Evolutionary conservation across 2,329 filamentous ascomycete genomes (phyloP).

Genomic region (Penicillium sclerotiorum): DNA sequence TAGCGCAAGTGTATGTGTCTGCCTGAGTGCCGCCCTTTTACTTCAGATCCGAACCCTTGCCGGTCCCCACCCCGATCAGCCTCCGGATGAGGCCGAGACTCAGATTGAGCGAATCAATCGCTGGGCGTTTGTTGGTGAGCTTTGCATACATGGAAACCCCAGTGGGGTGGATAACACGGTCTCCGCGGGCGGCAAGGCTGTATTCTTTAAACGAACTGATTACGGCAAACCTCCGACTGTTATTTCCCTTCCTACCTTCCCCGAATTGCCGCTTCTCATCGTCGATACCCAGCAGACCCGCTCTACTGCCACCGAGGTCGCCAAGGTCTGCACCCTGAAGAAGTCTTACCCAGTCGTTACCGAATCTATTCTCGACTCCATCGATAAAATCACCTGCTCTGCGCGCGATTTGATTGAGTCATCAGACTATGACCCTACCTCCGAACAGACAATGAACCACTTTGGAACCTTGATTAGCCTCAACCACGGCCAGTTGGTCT

Average conservation of each 20-base stretch:
- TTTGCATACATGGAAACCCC: conserved; percentile 96
- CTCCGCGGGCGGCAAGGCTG: conserved; percentile 87
- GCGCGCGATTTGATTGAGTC: conserved; percentile 59
- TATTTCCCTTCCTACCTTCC: conserved; percentile 79
- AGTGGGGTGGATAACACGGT: conserved; percentile 98
- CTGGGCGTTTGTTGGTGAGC: conserved; percentile 96
- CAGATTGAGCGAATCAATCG: conserved; percentile 95
- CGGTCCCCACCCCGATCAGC: conserved; percentile 90
- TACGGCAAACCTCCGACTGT: conserved; percentile 77
- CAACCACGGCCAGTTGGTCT: conserved; percentile 90
- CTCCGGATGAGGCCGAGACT: conserved; percentile 78
- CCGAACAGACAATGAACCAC: conserved; percentile 66
- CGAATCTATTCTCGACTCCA: conserved; percentile 78
- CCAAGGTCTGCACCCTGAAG: conserved; percentile 76
- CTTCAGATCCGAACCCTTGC: conserved; percentile 85
- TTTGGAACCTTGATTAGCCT: conserved; percentile 88
- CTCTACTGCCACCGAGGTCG: conserved; percentile 82
- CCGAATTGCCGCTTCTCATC: conserved; percentile 84
- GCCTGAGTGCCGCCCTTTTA: conserved; percentile 79
- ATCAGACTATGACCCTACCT: conserved; percentile 68
- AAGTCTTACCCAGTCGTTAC: conserved; percentile 74
- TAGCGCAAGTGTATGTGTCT: conserved; percentile 92
- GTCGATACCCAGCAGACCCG: conserved; percentile 88
- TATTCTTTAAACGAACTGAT: conserved; percentile 82
- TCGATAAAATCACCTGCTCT: conserved; percentile 66